Percentiles rank a stretch among this genome's conserved stretches.
phyloP scores from a whole-genome alignment of 495 filamentous ascomycete genomes.

The Penicillium salamii region DNA sequence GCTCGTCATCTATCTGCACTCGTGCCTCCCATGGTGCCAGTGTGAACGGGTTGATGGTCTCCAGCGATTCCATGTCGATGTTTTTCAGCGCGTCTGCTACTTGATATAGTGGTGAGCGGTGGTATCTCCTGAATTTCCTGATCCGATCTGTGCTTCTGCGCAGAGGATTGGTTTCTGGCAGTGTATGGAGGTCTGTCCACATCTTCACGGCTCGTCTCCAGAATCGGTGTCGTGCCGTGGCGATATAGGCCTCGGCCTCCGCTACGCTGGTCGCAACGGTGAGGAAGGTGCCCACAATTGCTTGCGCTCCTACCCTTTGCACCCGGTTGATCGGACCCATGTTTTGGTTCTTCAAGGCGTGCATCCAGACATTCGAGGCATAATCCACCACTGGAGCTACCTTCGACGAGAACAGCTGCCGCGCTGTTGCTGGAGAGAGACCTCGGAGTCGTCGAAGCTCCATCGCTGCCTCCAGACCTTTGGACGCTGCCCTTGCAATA shows the following conservation, averaged over 20 bases:
- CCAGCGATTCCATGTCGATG: conserved; percentile 12
- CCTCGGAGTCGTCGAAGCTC: no score
- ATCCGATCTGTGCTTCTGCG: conserved; percentile 13
- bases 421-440: no score
- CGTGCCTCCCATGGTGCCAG: conserved; percentile 16
- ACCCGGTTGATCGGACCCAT: conserved; percentile 19
- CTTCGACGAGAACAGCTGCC: conserved; percentile 23
- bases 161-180: conserved; percentile 22
- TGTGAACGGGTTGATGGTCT: no score
- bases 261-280: conserved; percentile 11
- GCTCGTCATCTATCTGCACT: no score
- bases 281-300: conserved; percentile 25
- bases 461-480: no score
- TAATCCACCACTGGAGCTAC: conserved; percentile 25
- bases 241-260: conserved; percentile 13
- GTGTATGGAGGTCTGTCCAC: conserved; percentile 22
- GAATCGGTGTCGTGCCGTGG: conserved; percentile 15
- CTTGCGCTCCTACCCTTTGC: conserved; percentile 31
- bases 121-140: conserved; percentile 15
- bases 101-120: conserved; percentile 10
- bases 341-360: conserved; percentile 17
- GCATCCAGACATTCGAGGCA: conserved; percentile 27
- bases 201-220: conserved; percentile 22
- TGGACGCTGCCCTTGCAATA: conserved; percentile 21
- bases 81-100: background rate